Base-by-base conservation (phyloP, 805 yeast genomes). In the Kazachstania bromeliacearum region DNA sequence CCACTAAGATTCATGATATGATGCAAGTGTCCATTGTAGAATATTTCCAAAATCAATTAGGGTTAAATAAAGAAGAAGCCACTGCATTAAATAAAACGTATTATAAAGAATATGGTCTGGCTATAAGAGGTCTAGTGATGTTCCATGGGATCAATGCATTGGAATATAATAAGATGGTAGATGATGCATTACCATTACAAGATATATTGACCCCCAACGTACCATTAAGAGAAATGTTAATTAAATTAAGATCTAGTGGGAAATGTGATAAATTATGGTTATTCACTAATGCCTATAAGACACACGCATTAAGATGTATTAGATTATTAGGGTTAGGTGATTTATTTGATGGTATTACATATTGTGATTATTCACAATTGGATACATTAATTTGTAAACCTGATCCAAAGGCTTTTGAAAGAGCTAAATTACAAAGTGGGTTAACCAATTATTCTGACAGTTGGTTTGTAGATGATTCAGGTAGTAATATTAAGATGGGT, bases 271-370 rank as follows among this genome's bases (percentile, higher is more conserved):
- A 78, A 51, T 63, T 89, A 44, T 89, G 98, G 98, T 69, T 92
- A 30, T 82, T 85, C 51, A 89, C 98, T 4, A 89, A 89, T 57
- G 97, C 98, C 2, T 89, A 89, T 63, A 78, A 79, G 54, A 85
- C 76, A 51, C 98, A 89, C 60, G 98, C 89, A 0, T 50, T 77
- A 31, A 68, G 96, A 34, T 94, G 85, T 21, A 68, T 87, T 14
- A 70, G 77, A 29, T 66, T 89, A 33, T 64, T 89, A 33, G 96
- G 96, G 2, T 57, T 89, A 20, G 96, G 89, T n/a, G 96, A 88
- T 55, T 55, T 85, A 37, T 88, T 92, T 55, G 97, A 89, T 46
- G 98, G 98, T 0, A 70, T 92, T 46, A 85, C 96, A 1, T 89
- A 66, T 60, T 92, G 98, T 62, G 94, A 92, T 62, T 92, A 92